Conservation (phyloP, 129 eudicot genomes). For the Glebionis coronaria region DNA sequence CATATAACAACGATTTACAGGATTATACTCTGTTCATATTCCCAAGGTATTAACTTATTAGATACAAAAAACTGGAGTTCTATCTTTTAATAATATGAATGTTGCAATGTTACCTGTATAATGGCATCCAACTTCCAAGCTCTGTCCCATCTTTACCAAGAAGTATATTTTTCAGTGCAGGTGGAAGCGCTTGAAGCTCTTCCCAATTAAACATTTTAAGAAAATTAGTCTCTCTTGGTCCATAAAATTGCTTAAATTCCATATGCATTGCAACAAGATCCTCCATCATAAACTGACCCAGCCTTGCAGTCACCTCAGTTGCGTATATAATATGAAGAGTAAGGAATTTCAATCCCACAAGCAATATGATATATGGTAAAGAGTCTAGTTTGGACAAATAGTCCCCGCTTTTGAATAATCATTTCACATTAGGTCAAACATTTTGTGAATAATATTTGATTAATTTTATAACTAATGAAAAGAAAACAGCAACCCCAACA, state of each 20-base stretch:
- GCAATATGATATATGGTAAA: no score
- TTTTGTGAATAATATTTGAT: not conserved
- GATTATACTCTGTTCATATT: no score
- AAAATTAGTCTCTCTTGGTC: constrained; percentile 50
- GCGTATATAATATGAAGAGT: constrained; percentile 44
- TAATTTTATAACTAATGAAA: not conserved
- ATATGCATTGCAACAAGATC: constrained; percentile 82
- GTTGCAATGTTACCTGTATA: constrained; percentile 62
- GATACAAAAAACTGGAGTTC: no score
- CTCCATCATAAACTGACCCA: constrained; percentile 84
- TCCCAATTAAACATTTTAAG: constrained; percentile 73
- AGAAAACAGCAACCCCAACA: constrained; percentile 53
- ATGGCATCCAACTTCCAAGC: constrained; percentile 72
- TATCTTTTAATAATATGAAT: no score
- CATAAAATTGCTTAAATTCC: constrained; percentile 75
- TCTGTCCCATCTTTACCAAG: constrained; percentile 63
- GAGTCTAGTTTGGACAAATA: no score
- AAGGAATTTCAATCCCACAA: constrained; percentile 1
- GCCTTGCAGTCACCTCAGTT: constrained; percentile 71
- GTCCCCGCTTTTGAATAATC: no score
- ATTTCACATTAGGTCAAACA: no score
- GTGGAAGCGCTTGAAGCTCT: constrained; percentile 72
- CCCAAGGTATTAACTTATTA: no score
- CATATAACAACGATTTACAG: no score
- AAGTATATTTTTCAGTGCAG: constrained; percentile 46